These are phyloP conservation scores for Secale cereale DNA, from an alignment of 176 grass and related monocot species.

Conservation along the genomic window DNA sequence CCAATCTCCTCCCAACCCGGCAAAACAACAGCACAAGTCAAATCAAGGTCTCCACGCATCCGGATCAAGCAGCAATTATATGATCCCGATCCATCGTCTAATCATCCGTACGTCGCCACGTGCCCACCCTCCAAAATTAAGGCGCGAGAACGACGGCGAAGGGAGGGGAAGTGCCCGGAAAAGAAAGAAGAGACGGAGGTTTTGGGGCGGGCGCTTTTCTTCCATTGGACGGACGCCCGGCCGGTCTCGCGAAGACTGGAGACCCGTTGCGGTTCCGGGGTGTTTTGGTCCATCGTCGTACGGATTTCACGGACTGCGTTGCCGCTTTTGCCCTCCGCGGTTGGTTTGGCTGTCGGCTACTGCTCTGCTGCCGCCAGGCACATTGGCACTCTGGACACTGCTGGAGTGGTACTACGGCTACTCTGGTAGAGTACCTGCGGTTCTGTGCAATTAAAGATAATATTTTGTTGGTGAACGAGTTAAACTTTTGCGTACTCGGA, in stretches of 20 bases:
- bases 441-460: background rate
- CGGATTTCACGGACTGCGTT: background rate
- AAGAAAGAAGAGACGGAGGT: background rate
- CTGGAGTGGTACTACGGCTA: background rate
- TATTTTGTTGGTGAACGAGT: background rate
- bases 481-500: too few species aligned
- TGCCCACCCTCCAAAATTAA: background rate
- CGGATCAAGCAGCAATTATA: constrained; percentile 13
- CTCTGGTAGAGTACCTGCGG: background rate
- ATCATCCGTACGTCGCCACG: background rate
- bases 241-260: background rate
- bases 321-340: background rate
- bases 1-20: background rate
- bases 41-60: background rate
- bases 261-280: background rate
- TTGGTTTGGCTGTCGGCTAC: background rate
- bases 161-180: background rate
- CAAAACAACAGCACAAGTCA: background rate
- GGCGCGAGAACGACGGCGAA: background rate
- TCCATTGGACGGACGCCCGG: background rate
- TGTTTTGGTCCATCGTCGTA: constrained; percentile 2
- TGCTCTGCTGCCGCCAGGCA: background rate
- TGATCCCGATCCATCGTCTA: background rate
- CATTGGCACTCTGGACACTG: background rate
- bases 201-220: background rate